Conservation (phyloP, 208 protist genomes). For the Acanthamoeba royreba region DNA sequence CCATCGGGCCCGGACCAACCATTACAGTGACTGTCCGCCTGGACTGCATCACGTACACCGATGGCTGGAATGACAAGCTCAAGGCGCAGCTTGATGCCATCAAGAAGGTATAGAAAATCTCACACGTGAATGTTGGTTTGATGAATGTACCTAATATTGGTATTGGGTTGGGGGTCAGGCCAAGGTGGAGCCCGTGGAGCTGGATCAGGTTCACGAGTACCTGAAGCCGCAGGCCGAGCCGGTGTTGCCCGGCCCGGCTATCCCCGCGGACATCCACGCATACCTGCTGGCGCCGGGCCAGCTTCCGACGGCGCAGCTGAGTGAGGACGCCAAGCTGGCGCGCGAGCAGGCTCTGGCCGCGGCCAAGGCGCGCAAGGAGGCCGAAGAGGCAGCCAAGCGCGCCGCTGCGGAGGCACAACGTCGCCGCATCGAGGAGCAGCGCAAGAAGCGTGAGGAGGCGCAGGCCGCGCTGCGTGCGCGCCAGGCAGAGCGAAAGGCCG, state of each 20-base stretch:
- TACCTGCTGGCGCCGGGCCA: not conserved
- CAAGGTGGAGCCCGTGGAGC: not conserved
- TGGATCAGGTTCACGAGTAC: not conserved
- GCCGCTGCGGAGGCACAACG: not conserved
- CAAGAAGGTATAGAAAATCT: not conserved
- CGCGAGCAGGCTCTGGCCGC: not conserved
- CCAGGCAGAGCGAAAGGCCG: too few species aligned
- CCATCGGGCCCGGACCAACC: not conserved
- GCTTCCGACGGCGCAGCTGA: not conserved
- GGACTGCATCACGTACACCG: not conserved
- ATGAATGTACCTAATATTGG: not conserved
- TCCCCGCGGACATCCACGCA: not conserved
- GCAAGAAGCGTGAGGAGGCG: not conserved
- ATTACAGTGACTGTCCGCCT: not conserved
- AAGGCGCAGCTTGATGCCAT: not conserved
- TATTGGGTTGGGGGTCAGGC: not conserved
- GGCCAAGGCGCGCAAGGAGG: not conserved
- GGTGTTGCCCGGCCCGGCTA: not conserved
- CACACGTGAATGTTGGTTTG: too few species aligned
- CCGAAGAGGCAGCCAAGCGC: not conserved
- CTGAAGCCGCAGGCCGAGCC: not conserved
- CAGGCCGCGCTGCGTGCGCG: not conserved
- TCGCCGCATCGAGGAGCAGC: not conserved
- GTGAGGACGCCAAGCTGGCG: not conserved
- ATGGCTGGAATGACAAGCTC: not conserved